Evolutionary conservation across 2,329 filamentous ascomycete genomes (phyloP).

Genomic region (Pyrenophora teres): DNA sequence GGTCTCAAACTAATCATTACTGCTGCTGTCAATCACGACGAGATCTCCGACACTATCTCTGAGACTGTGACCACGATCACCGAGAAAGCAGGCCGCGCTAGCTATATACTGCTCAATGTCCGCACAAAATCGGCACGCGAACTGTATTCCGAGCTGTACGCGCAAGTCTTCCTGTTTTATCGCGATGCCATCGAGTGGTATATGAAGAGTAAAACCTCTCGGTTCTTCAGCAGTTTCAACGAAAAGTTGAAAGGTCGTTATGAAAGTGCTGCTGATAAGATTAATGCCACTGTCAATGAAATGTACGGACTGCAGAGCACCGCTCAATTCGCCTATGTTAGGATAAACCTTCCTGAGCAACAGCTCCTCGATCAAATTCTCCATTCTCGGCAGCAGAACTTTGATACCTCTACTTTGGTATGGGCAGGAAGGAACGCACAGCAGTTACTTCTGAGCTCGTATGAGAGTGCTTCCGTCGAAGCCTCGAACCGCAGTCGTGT

Average conservation of each 20-base stretch:
- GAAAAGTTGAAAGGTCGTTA: conserved; percentile 11
- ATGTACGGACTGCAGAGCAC: conserved; percentile 7
- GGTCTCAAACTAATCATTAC: conserved; percentile 7
- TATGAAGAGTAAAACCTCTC: conserved; percentile 9
- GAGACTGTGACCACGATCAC: conserved; percentile 9
- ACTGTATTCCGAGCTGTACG: conserved; percentile 13
- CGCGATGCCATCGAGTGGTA: conserved; percentile 17
- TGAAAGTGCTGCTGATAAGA: conserved; percentile 6
- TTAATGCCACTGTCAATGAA: conserved; percentile 5
- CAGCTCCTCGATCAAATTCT: background rate
- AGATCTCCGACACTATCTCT: conserved; percentile 6
- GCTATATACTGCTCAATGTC: conserved; percentile 5
- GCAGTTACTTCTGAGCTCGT: background rate
- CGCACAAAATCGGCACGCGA: conserved; percentile 3
- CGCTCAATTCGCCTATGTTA: background rate
- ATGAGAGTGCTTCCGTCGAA: background rate
- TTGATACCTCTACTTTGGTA: background rate
- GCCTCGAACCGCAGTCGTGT: background rate
- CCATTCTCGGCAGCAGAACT: background rate
- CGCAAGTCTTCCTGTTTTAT: conserved; percentile 14
- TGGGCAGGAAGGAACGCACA: background rate
- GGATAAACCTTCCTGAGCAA: background rate
- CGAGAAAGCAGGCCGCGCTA: conserved; percentile 2
- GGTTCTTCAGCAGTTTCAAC: conserved; percentile 20
- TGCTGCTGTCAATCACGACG: conserved; percentile 11